Percentiles rank a stretch among this genome's conserved stretches.
phyloP scores from a whole-genome alignment of 2,329 filamentous ascomycete genomes.

The Ophiostoma perfectum region DNA sequence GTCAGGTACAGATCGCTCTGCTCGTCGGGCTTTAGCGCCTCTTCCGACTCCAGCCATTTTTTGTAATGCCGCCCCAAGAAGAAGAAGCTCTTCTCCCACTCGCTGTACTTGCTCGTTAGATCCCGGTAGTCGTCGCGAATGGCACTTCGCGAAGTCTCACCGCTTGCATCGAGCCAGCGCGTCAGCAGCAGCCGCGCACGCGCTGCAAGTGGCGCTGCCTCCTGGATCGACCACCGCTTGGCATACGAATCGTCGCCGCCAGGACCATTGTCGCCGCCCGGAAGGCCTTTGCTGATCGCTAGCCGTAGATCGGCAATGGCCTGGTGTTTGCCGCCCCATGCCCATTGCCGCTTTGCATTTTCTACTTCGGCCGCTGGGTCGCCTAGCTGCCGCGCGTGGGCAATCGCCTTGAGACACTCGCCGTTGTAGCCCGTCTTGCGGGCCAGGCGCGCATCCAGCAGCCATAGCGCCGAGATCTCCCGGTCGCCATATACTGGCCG shows the following conservation, averaged over 20 bases:
- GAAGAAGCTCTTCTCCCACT: slow-evolving; percentile 97
- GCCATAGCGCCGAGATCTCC: slow-evolving; percentile 79
- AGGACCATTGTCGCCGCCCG: not conserved
- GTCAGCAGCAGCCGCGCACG: slow-evolving; percentile 83
- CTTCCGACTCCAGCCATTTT: slow-evolving; percentile 87
- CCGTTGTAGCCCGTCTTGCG: slow-evolving; percentile 78
- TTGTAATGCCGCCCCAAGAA: slow-evolving; percentile 97
- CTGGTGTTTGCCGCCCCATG: slow-evolving; percentile 86
- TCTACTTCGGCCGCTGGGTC: slow-evolving; percentile 89
- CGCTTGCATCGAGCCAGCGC: slow-evolving; percentile 95
- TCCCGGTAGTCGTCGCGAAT: slow-evolving; percentile 78
- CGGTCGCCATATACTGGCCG: slow-evolving; percentile 62
- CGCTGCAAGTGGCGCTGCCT: slow-evolving; percentile 47
- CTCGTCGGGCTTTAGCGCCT: slow-evolving; percentile 66
- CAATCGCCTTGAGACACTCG: slow-evolving; percentile 87
- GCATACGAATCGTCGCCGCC: not conserved
- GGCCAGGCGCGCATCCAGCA: slow-evolving; percentile 77
- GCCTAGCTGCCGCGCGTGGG: slow-evolving; percentile 78
- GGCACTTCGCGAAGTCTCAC: slow-evolving; percentile 78
- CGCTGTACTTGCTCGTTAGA: slow-evolving; percentile 62
- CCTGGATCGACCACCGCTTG: slow-evolving; percentile 14
- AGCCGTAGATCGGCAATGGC: slow-evolving; percentile 87
- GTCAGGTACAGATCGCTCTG: slow-evolving; percentile 71
- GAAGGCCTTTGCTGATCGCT: slow-evolving; percentile 53
- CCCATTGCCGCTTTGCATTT: slow-evolving; percentile 88